Evolutionary conservation across 169 alveolate genomes (phyloP), one percentile per base, ranked within the genome.

Genomic region (Plasmodium inui): DNA sequence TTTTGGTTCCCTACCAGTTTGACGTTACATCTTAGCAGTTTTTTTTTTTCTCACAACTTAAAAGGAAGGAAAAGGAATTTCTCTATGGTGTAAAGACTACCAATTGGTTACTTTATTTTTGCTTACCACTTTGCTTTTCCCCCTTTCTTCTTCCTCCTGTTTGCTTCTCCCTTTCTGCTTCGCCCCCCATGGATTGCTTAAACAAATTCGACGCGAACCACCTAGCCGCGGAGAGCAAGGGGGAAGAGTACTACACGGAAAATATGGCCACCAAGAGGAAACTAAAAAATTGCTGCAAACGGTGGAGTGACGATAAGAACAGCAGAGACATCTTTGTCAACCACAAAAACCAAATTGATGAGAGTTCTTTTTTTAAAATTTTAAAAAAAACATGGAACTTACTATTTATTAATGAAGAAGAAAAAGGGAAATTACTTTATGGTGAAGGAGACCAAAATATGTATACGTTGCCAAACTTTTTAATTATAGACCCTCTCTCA

Each of bases 271-370:
- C 44, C 26, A 88, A 17, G 70, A 41, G 70, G 46, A 88, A 88
- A 26, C 32, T 78, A 9, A 76, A 88, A 78, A 88, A 88, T 78
- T 88, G 94, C 70, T 88, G 94, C 41, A 88, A 79, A 78, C 78
- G 72, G 70, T 88, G 94, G 94, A 88, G 94, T 61, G 71, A 57
- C 32, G 70, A 61, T 57, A 78, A 78, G 83, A 57, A 88, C 46
- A 78, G 61, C 71, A 88, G 70, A 9, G 46, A 88, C 46, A 34
- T 78, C 26, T 34, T 71, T 26, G 19, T 84, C 53, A 79, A 50
- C 71, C 70, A 88, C 44, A 78, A 79, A 39, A 88, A 88, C 26
- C 83, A 88, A 37, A 76, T 88, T 14, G 88, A 88, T 88, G 50
- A 88, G 46, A 79, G 55, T 76, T 78, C 88, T 19, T 88, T 88